A percentile compares a stretch with the other conserved stretches of the same genome.
phyloP scores from a whole-genome alignment of 2,329 filamentous ascomycete genomes.

The Claviceps fusiformis region DNA sequence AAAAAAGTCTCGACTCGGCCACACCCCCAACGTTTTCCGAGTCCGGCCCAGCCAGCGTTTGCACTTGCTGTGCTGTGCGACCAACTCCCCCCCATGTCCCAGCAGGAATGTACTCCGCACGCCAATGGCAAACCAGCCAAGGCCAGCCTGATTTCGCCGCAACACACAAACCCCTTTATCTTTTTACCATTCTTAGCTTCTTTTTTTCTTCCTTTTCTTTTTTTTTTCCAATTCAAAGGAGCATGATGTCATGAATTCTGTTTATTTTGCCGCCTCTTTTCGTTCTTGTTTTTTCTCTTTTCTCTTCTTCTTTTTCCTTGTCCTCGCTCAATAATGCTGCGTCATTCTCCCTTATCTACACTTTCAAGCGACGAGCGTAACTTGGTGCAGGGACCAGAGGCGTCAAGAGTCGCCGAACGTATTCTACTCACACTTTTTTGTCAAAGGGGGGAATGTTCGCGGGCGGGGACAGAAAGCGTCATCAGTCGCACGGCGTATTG shows the following conservation, averaged over 20 bases:
- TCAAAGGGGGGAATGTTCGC: background rate
- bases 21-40: background rate
- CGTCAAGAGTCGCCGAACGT: conserved; percentile 7
- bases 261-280: background rate
- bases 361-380: background rate
- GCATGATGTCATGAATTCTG: conserved; percentile 9
- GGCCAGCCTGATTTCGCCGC: background rate
- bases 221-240: background rate
- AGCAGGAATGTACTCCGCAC: background rate
- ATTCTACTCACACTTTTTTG: conserved; percentile 7
- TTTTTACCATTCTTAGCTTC: background rate
- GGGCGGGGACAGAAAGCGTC: background rate
- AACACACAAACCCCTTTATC: background rate
- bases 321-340: background rate
- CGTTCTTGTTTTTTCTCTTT: background rate
- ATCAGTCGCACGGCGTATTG: conserved; percentile 7
- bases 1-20: background rate
- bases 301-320: background rate
- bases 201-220: background rate
- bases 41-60: background rate
- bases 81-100: background rate
- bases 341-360: background rate
- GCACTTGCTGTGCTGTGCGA: background rate
- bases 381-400: conserved; percentile 1
- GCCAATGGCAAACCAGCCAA: too few species aligned